These are phyloP conservation scores for Halophytophthora batemanensis DNA, from an alignment of 352 stramenopile genomes.

Conservation along the genomic window DNA sequence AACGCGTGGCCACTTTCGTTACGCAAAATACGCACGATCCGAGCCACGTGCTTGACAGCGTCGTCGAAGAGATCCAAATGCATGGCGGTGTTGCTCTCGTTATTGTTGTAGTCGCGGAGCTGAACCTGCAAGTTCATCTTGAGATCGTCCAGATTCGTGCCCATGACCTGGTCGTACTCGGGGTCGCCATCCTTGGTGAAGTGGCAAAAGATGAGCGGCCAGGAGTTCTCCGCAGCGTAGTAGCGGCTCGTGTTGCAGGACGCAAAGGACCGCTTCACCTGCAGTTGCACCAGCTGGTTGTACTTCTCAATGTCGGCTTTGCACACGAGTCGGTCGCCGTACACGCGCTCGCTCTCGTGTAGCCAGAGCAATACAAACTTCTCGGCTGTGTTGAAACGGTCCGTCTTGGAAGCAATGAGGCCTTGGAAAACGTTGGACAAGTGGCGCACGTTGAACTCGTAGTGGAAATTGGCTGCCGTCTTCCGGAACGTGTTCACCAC, in stretches of 20 bases:
- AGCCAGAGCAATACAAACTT: constrained; percentile 96
- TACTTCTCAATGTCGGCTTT: constrained; percentile 93
- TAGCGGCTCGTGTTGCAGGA: constrained; percentile 90
- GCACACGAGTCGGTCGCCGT: constrained; percentile 92
- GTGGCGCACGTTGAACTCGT: constrained; percentile 97
- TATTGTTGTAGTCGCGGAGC: constrained; percentile 93
- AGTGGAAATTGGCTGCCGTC: constrained; percentile 96
- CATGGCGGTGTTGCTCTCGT: constrained; percentile 96
- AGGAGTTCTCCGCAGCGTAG: constrained; percentile 94
- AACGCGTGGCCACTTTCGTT: constrained; percentile 90
- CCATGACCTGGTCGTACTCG: constrained; percentile 93
- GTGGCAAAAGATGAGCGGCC: constrained; percentile 95
- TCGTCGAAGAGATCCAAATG: constrained; percentile 97
- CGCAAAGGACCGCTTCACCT: constrained; percentile 94
- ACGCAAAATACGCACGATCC: constrained; percentile 93
- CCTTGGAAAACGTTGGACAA: constrained; percentile 96
- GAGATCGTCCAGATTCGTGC: constrained; percentile 87
- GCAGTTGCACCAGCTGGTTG: constrained; percentile 91
- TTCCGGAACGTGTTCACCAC: constrained; percentile 93
- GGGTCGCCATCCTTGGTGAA: constrained; percentile 93
- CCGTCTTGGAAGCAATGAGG: constrained; percentile 91
- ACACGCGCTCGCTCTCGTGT: constrained; percentile 96
- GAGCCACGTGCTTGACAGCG: constrained; percentile 94
- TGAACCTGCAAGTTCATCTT: constrained; percentile 87
- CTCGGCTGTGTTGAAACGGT: constrained; percentile 88